A percentile compares a stretch with the other conserved stretches of the same genome.
These are phyloP conservation scores for Corymbia citriodora DNA, from an alignment of 441 rosid species.

Conservation along the genomic window DNA sequence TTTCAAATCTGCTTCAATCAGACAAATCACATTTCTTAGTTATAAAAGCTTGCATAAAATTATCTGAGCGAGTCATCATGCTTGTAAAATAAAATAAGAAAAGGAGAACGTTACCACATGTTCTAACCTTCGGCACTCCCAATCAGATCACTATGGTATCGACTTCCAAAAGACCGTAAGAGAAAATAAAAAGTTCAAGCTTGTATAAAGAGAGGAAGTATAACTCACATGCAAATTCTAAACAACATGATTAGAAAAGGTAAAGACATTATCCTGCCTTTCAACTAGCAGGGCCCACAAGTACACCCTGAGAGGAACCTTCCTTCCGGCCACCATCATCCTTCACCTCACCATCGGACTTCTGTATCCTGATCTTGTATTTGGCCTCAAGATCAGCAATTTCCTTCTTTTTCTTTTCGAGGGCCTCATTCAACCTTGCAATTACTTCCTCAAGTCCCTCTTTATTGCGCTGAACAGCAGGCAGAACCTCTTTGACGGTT, in stretches of 20 bases:
- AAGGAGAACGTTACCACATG: neutral
- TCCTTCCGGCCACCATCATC: slow-evolving; percentile 70
- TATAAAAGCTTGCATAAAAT: neutral
- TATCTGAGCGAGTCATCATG: neutral
- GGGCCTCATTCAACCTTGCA: slow-evolving; percentile 67
- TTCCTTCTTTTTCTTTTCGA: slow-evolving; percentile 82
- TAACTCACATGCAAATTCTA: neutral
- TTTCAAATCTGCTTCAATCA: neutral
- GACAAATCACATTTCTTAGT: neutral
- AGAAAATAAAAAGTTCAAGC: neutral
- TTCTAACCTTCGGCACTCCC: neutral
- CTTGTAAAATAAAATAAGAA: neutral
- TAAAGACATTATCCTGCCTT: slow-evolving; percentile 13
- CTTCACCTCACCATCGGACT: slow-evolving; percentile 45
- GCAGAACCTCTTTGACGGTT: slow-evolving; percentile 86
- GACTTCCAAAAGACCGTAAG: neutral
- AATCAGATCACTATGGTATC: neutral
- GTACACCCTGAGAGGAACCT: slow-evolving; percentile 93
- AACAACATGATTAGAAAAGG: neutral
- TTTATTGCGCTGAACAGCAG: slow-evolving; percentile 86
- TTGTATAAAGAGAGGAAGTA: neutral
- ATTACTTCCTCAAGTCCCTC: slow-evolving; percentile 92
- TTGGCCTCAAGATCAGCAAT: slow-evolving; percentile 68
- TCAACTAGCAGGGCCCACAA: slow-evolving; percentile 78
- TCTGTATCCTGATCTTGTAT: slow-evolving; percentile 79